phyloP scores from a whole-genome alignment of 2,329 filamentous ascomycete species.

The Colletotrichum camelliae region DNA sequence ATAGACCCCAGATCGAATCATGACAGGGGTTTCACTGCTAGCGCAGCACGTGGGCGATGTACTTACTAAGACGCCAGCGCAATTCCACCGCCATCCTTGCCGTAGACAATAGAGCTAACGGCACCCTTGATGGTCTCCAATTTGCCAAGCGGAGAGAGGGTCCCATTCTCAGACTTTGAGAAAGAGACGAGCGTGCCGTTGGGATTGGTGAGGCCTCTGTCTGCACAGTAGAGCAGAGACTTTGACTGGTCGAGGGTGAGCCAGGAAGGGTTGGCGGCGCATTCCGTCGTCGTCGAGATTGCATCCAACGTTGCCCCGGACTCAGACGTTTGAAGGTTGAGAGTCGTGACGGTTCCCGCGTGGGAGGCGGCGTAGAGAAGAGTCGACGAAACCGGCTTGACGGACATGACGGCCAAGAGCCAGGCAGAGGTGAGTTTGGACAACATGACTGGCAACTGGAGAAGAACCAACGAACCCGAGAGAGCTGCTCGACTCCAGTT shows the following conservation, averaged over 20 bases:
- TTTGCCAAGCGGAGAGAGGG: slow-evolving; percentile 12
- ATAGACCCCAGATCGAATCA: neutral
- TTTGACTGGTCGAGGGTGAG: slow-evolving; percentile 19
- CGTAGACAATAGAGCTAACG: slow-evolving; percentile 21
- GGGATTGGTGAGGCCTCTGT: slow-evolving; percentile 7
- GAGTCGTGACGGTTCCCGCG: slow-evolving; percentile 51
- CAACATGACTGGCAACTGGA: neutral
- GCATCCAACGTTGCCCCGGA: neutral
- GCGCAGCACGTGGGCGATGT: neutral
- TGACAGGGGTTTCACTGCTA: neutral
- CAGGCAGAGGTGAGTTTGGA: neutral
- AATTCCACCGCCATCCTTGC: slow-evolving; percentile 20
- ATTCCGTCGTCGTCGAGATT: slow-evolving; percentile 16
- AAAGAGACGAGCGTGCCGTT: slow-evolving; percentile 20
- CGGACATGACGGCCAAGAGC: slow-evolving; percentile 18
- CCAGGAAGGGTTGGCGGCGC: slow-evolving; percentile 22
- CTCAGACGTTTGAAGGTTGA: slow-evolving; percentile 36
- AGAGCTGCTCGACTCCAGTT: neutral
- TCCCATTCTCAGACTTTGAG: slow-evolving; percentile 7
- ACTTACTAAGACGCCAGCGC: slow-evolving; percentile 25
- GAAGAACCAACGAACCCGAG: neutral
- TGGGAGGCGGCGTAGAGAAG: slow-evolving; percentile 56
- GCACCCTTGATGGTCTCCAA: slow-evolving; percentile 20
- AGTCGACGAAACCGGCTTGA: slow-evolving; percentile 34
- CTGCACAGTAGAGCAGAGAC: slow-evolving; percentile 20